Conservation (phyloP, 192 early-diverging fungal species). For the Rhizophagus sp. region DNA sequence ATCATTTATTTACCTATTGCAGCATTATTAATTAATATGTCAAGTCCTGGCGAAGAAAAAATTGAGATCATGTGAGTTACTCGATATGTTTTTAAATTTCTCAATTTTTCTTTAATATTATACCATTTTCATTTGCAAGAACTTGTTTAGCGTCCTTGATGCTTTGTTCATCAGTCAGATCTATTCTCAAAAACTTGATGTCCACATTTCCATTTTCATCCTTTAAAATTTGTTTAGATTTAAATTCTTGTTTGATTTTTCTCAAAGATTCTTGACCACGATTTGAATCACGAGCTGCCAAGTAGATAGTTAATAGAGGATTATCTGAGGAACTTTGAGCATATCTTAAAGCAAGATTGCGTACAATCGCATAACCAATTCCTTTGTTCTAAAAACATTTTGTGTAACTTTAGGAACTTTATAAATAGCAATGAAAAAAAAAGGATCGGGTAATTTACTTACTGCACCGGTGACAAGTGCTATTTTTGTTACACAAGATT, state of each 20-base stretch:
- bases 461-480: background rate
- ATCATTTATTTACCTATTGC: conserved; percentile 21
- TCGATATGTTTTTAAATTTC: background rate
- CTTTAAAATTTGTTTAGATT: background rate
- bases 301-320: background rate
- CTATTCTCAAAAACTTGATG: conserved; percentile 19
- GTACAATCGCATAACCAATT: conserved; percentile 31
- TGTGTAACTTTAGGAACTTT: background rate
- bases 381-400: conserved; percentile 20
- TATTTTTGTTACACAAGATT: background rate
- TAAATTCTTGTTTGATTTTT: conserved; percentile 13
- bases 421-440: background rate
- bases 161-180: conserved; percentile 16
- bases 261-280: conserved; percentile 13
- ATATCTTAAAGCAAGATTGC: conserved; percentile 17
- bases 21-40: conserved; percentile 29
- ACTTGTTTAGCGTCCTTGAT: background rate
- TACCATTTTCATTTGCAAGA: background rate
- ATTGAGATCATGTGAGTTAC: background rate
- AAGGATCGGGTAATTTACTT: background rate
- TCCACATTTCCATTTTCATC: conserved; percentile 23
- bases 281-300: conserved; percentile 1
- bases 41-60: background rate
- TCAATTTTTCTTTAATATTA: background rate
- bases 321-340: background rate